A percentile compares a stretch with the other conserved stretches of the same genome.
Evolutionary conservation across 805 yeast species (phyloP).

Genomic region (Kodamaea leandrae): DNA sequence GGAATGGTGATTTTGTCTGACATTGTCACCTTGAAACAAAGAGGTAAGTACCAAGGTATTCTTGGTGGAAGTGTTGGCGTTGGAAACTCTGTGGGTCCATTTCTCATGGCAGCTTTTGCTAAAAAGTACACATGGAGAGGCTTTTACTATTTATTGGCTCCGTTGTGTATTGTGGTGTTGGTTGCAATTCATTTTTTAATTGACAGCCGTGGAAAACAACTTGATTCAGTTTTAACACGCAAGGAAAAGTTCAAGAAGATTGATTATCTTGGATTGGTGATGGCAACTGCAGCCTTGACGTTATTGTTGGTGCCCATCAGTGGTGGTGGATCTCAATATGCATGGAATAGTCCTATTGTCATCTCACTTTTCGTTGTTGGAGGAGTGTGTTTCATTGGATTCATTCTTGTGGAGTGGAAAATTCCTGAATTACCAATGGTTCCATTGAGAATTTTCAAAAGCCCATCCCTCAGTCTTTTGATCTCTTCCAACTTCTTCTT

Average conservation of each 20-base stretch:
- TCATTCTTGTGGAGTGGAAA: constrained; percentile 51
- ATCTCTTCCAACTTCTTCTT: constrained; percentile 40
- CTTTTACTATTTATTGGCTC: constrained; percentile 49
- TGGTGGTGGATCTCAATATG: constrained; percentile 59
- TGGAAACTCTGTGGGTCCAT: constrained; percentile 57
- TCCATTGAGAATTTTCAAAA: constrained; percentile 45
- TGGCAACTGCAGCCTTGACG: constrained; percentile 47
- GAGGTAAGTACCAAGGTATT: constrained; percentile 59
- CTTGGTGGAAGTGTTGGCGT: constrained; percentile 50
- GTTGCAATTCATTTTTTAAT: constrained; percentile 33
- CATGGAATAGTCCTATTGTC: constrained; percentile 49
- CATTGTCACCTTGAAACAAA: constrained; percentile 48
- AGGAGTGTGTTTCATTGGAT: constrained; percentile 36
- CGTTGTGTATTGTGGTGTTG: constrained; percentile 35
- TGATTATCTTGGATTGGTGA: constrained; percentile 52
- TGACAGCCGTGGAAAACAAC: constrained; percentile 31
- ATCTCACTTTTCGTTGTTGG: constrained; percentile 37
- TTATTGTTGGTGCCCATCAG: constrained; percentile 53
- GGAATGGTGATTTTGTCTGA: constrained; percentile 55
- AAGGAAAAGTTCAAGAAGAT: constrained; percentile 41
- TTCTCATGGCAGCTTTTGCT: constrained; percentile 51
- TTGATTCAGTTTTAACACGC: constrained; percentile 27
- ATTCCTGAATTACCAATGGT: constrained; percentile 52
- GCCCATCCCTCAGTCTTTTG: constrained; percentile 31
- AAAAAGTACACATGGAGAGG: constrained; percentile 49